phyloP scores from a whole-genome alignment of 108 stramenopile genomes.

The Chaetoceros tenuissimus region DNA sequence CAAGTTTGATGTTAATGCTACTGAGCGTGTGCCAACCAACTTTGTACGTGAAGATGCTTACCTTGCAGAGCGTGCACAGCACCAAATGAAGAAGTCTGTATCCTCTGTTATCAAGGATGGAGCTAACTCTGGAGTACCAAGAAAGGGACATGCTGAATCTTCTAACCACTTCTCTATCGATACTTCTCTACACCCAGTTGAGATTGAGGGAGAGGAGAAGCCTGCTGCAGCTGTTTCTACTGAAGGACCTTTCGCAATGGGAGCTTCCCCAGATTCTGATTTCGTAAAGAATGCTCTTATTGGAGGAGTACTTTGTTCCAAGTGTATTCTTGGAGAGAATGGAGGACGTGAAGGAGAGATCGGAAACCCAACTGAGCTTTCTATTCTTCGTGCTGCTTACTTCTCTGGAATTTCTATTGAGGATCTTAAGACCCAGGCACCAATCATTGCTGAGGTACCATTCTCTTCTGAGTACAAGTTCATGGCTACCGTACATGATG shows the following conservation, averaged over 20 bases:
- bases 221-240: slow-evolving; percentile 2
- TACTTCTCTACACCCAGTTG: slow-evolving; percentile 11
- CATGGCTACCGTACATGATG: slow-evolving; percentile 76
- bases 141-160: slow-evolving; percentile 19
- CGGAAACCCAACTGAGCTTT: slow-evolving; percentile 81
- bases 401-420: slow-evolving; percentile 65
- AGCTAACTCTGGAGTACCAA: slow-evolving; percentile 19
- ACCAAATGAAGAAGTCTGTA: slow-evolving; percentile 19
- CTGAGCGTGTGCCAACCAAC: slow-evolving; percentile 32
- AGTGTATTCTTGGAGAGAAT: slow-evolving; percentile 62
- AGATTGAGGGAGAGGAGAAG: slow-evolving; percentile 4
- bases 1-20: slow-evolving; percentile 48
- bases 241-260: slow-evolving; percentile 45
- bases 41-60: slow-evolving; percentile 54
- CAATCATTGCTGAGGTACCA: slow-evolving; percentile 73
- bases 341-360: slow-evolving; percentile 74
- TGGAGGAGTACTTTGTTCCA: slow-evolving; percentile 69
- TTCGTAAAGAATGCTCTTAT: slow-evolving; percentile 55
- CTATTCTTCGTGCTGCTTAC: slow-evolving; percentile 75
- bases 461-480: slow-evolving; percentile 83
- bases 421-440: slow-evolving; percentile 36
- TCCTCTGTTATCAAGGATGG: slow-evolving; percentile 20
- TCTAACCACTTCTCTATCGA: slow-evolving; percentile 19
- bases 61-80: slow-evolving; percentile 42
- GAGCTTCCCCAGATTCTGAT: slow-evolving; percentile 34